A percentile compares a stretch with the other conserved stretches of the same genome.
These are phyloP conservation scores for Hypoxylon cercidicola DNA, from an alignment of 495 filamentous ascomycete species.

Conservation along the genomic window DNA sequence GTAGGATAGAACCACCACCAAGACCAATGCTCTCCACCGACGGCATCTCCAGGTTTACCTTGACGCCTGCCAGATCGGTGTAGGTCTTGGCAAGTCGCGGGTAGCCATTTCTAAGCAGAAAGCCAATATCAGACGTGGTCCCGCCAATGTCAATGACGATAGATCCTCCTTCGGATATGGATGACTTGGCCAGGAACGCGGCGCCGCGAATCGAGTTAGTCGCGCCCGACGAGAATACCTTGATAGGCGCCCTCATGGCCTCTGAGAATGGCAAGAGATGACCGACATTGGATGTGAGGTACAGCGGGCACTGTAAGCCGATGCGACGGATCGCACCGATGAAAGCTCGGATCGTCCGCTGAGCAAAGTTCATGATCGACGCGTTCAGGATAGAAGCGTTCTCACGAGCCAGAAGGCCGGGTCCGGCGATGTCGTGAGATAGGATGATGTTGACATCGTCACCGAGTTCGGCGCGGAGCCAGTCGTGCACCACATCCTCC, in stretches of 20 bases:
- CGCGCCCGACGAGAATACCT: conserved; percentile 59
- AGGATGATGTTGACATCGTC: conserved; percentile 37
- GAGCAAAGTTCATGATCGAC: conserved; percentile 53
- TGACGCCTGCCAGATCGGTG: conserved; percentile 56
- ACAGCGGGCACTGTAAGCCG: conserved; percentile 49
- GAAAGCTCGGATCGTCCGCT: conserved; percentile 55
- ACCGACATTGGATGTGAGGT: conserved; percentile 61
- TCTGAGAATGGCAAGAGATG: conserved; percentile 52
- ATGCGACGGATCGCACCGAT: conserved; percentile 52
- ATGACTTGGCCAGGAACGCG: conserved; percentile 49
- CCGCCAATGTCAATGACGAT: conserved; percentile 64
- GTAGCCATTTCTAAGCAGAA: conserved; percentile 56
- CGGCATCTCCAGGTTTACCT: conserved; percentile 59
- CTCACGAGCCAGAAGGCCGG: conserved; percentile 58
- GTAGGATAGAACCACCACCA: conserved; percentile 62
- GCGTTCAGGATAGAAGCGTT: conserved; percentile 62
- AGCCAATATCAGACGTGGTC: conserved; percentile 59
- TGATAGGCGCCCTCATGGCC: conserved; percentile 55
- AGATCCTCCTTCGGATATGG: conserved; percentile 37
- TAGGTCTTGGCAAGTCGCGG: conserved; percentile 57
- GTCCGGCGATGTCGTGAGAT: conserved; percentile 58
- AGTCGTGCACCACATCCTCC: conserved; percentile 47
- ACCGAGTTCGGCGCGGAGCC: conserved; percentile 13
- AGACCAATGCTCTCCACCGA: conserved; percentile 64
- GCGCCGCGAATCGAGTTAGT: conserved; percentile 63